A percentile compares a stretch with the other conserved stretches of the same genome.
Conservation (phyloP, 495 filamentous ascomycete species). For the Apiosordaria backusii region DNA sequence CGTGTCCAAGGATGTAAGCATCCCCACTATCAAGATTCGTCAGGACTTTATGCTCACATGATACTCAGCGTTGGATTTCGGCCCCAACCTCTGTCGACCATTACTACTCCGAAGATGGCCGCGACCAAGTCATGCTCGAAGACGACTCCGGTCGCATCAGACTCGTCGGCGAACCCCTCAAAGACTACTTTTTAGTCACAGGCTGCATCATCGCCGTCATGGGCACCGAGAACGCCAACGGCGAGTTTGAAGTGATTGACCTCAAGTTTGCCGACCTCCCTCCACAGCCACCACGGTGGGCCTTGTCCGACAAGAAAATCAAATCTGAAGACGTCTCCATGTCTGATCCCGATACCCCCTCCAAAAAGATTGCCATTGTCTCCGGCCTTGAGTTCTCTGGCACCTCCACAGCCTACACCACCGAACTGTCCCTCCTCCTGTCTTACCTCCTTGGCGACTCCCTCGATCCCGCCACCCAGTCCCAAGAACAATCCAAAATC, state of each 20-base stretch:
- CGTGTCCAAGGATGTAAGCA: slow-evolving; percentile 79
- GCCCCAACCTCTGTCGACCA: slow-evolving; percentile 77
- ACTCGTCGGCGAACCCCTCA: slow-evolving; percentile 65
- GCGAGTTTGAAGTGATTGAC: slow-evolving; percentile 90
- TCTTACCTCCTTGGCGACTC: slow-evolving; percentile 89
- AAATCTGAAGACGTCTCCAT: slow-evolving; percentile 44
- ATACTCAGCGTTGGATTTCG: slow-evolving; percentile 70
- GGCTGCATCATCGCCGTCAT: slow-evolving; percentile 87
- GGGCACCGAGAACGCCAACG: slow-evolving; percentile 87
- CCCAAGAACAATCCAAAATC: slow-evolving; percentile 59
- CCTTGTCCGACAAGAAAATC: slow-evolving; percentile 40
- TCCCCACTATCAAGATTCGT: not conserved
- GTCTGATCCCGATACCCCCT: slow-evolving; percentile 38
- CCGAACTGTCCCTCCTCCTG: slow-evolving; percentile 70
- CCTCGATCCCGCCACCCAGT: slow-evolving; percentile 52
- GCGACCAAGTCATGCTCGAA: slow-evolving; percentile 78
- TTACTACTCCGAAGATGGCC: slow-evolving; percentile 59
- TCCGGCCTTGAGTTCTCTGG: slow-evolving; percentile 83
- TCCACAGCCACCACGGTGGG: slow-evolving; percentile 76
- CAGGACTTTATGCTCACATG: not conserved
- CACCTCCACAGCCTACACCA: slow-evolving; percentile 60
- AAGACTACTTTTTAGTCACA: slow-evolving; percentile 70
- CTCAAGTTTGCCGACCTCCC: slow-evolving; percentile 82
- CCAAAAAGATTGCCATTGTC: slow-evolving; percentile 77
- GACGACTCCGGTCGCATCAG: slow-evolving; percentile 93